Evolutionary conservation across 2,329 filamentous ascomycete genomes (phyloP).

Genomic region (Paramyrothecium roridum): DNA sequence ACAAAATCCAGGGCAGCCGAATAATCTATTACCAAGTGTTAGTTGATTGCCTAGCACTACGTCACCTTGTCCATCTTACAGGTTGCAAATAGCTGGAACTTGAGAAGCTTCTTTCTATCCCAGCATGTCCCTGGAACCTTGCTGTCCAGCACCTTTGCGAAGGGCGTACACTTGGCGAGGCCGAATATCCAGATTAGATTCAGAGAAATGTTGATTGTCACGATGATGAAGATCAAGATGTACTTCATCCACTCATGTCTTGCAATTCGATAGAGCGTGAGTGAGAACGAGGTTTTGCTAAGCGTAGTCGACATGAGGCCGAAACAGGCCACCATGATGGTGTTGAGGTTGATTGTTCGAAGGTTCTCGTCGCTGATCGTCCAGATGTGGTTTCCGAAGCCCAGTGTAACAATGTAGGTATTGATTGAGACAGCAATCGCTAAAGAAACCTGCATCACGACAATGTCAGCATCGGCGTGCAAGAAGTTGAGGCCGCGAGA

Average conservation of each 20-base stretch:
- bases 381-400: constrained; percentile 18
- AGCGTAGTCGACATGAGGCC: constrained; percentile 30
- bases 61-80: constrained; percentile 15
- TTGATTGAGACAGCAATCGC: constrained; percentile 25
- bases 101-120: constrained; percentile 18
- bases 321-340: constrained; percentile 22
- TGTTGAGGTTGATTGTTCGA: constrained; percentile 19
- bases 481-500: background rate
- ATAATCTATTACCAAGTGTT: constrained; percentile 19
- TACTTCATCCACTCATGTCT: constrained; percentile 20
- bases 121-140: constrained; percentile 24
- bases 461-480: background rate
- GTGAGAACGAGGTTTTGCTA: constrained; percentile 34
- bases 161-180: constrained; percentile 25
- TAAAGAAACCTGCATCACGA: constrained; percentile 16
- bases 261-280: constrained; percentile 29
- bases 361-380: constrained; percentile 19
- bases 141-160: constrained; percentile 20
- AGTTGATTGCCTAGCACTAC: background rate
- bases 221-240: constrained; percentile 26
- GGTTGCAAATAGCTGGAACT: constrained; percentile 26
- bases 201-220: constrained; percentile 28
- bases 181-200: constrained; percentile 31
- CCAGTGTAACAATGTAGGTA: constrained; percentile 25
- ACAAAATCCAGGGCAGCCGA: constrained; percentile 30